Conservation (phyloP, 805 yeast species). For the Starmerella apicola region DNA sequence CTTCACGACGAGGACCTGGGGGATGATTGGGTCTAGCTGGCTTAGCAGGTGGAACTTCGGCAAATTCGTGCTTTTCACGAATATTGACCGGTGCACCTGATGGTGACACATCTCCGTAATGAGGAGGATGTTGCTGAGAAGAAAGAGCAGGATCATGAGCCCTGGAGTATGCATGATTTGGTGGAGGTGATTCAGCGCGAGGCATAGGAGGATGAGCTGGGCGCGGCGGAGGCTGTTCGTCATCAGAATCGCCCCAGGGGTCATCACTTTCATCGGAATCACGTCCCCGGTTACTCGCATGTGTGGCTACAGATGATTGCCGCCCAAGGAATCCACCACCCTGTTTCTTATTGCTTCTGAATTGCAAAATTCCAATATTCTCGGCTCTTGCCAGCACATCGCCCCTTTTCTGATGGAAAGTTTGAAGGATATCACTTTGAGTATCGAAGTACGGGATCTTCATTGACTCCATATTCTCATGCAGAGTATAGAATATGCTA, state of each 20-base stretch:
- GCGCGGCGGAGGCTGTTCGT: background rate
- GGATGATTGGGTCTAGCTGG: slow-evolving; percentile 7
- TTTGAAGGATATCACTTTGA: slow-evolving; percentile 68
- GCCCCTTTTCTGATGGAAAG: slow-evolving; percentile 72
- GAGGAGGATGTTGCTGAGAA: slow-evolving; percentile 20
- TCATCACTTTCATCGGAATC: background rate
- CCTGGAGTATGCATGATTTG: no score
- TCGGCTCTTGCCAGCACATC: slow-evolving; percentile 83
- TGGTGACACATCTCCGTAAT: slow-evolving; percentile 28
- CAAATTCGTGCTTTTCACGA: slow-evolving; percentile 12
- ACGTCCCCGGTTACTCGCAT: slow-evolving; percentile 24
- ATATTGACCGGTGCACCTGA: slow-evolving; percentile 27
- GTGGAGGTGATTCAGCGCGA: slow-evolving; percentile 12
- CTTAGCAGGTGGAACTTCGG: background rate
- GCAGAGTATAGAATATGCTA: slow-evolving; percentile 87
- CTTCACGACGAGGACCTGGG: slow-evolving; percentile 26
- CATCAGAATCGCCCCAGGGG: background rate
- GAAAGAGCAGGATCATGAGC: slow-evolving; percentile 24
- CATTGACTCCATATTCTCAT: slow-evolving; percentile 85
- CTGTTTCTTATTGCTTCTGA: slow-evolving; percentile 75
- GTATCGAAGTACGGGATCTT: slow-evolving; percentile 93
- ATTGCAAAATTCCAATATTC: slow-evolving; percentile 67
- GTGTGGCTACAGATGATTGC: slow-evolving; percentile 28
- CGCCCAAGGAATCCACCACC: slow-evolving; percentile 55
- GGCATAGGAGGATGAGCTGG: slow-evolving; percentile 20